Evolutionary conservation across 306 rosid genomes (phyloP), one percentile per base, ranked within the genome.

Genomic region (Prunus armeniaca): DNA sequence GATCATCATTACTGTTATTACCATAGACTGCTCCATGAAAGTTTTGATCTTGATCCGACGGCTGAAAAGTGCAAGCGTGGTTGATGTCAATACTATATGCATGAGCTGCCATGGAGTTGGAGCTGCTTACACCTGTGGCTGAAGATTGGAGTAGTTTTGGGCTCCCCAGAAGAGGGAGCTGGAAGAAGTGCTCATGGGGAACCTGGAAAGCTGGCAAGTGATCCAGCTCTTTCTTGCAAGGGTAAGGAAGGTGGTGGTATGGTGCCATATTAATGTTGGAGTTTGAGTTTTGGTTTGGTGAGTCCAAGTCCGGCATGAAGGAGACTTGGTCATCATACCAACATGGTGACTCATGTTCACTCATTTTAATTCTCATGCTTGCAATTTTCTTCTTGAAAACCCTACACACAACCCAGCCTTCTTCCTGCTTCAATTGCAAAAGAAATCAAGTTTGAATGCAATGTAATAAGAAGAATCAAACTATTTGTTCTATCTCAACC

Each of bases 391-490:
- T 93, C 90, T 91, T 93, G 89, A 93, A 93, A 38, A 90, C 97
- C 86, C 98, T 86, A 65, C 98, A 93, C 12, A 93, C 97, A 12
- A 88, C 98, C 97, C 97, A 93, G 17, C 98, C 98, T 86, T 93
- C 98, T 90, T 93, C 97, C 98, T 93, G 91, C 78, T 58, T 76
- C 74, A 80, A 51, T 57, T 38, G 25, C 60, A 54, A 5, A 63
- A 62, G 65, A 27, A 34, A 14, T 60, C 17, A 10, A 60, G 34
- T 60, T 25, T 60, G 65, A 60, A 60, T 28, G 17, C 32, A 57
- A 12, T 57, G 15, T 22, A 22, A 57, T 54, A 54, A 54, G 60
- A 22, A 12, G 24, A 17, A 70, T 73, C 24, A 43, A 24, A 13
- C 13, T 7, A 12, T 52, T 70, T 54, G 18, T 54, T 6, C 14